phyloP scores from a whole-genome alignment of 2,329 filamentous ascomycete species.

The Pseudogymnoascus sp. region DNA sequence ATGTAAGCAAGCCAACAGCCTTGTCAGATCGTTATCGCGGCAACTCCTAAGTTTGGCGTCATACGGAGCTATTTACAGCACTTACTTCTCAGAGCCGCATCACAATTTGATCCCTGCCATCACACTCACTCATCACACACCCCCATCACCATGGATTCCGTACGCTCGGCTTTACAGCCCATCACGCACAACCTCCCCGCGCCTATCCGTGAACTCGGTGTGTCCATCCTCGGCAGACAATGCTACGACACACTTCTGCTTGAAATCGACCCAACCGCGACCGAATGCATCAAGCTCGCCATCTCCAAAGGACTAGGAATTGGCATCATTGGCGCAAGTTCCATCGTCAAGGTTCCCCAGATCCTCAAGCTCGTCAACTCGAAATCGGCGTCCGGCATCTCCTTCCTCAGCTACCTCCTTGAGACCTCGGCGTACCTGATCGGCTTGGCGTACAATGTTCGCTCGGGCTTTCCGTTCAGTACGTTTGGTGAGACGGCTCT shows the following conservation, averaged over 20 bases:
- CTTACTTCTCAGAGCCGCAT: neutral
- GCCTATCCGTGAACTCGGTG: slow-evolving; percentile 65
- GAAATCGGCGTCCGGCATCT: slow-evolving; percentile 73
- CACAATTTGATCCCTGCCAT: neutral
- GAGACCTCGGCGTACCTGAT: slow-evolving; percentile 86
- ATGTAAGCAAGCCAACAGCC: neutral
- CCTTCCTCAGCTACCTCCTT: slow-evolving; percentile 84
- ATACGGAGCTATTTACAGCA: neutral
- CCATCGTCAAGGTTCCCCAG: slow-evolving; percentile 93
- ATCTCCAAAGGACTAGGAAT: slow-evolving; percentile 89
- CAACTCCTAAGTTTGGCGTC: neutral
- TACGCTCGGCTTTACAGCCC: slow-evolving; percentile 41
- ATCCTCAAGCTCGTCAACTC: slow-evolving; percentile 84
- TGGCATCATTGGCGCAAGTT: slow-evolving; percentile 82
- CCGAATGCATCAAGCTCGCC: slow-evolving; percentile 76
- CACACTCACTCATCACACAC: neutral
- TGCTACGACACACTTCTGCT: slow-evolving; percentile 86
- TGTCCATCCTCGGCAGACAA: slow-evolving; percentile 68
- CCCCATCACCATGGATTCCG: neutral
- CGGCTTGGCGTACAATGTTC: slow-evolving; percentile 82
- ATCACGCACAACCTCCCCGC: slow-evolving; percentile 65
- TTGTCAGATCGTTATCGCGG: neutral
- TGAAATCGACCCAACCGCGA: slow-evolving; percentile 70
- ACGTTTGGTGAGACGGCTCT: slow-evolving; percentile 93
- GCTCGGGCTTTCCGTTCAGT: slow-evolving; percentile 88